These are phyloP conservation scores for Yarrowia sp. DNA, from an alignment of 805 yeast species.

Conservation along the genomic window DNA sequence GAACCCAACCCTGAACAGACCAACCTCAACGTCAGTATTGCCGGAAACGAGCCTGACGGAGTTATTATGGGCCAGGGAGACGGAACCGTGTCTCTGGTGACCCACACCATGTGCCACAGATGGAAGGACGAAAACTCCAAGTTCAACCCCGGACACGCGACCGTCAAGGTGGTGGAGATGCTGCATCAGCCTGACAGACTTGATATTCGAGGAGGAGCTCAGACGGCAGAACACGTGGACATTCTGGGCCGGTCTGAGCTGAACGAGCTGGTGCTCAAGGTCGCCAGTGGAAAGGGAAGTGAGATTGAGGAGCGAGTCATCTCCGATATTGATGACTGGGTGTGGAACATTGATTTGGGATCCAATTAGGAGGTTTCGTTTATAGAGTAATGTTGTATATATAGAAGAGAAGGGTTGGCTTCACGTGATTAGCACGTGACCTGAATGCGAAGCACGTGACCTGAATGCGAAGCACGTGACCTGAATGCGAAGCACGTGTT, in stretches of 20 bases:
- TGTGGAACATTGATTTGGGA: slow-evolving; percentile 60
- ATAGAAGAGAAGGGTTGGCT: too few relatives aligned
- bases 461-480: too few relatives aligned
- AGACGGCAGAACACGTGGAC: slow-evolving; percentile 97
- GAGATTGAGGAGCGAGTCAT: slow-evolving; percentile 64
- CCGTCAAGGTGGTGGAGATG: slow-evolving; percentile 86
- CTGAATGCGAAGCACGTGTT: too few relatives aligned
- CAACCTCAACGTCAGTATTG: slow-evolving; percentile 74
- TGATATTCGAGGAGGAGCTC: slow-evolving; percentile 96
- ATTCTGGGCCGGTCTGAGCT: slow-evolving; percentile 91
- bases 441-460: too few relatives aligned
- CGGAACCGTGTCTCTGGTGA: slow-evolving; percentile 87
- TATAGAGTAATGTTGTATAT: neutral
- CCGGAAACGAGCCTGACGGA: slow-evolving; percentile 65
- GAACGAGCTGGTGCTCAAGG: slow-evolving; percentile 81
- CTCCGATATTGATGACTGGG: slow-evolving; percentile 70
- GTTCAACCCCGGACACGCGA: slow-evolving; percentile 76
- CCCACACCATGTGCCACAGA: slow-evolving; percentile 90
- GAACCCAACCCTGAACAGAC: slow-evolving; percentile 60
- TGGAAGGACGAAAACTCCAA: slow-evolving; percentile 74
- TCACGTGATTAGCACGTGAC: too few relatives aligned
- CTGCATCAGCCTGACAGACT: slow-evolving; percentile 91
- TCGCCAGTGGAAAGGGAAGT: slow-evolving; percentile 83
- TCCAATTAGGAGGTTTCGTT: neutral
- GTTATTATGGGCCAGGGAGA: slow-evolving; percentile 92